A percentile compares a stretch with the other conserved stretches of the same genome.
Conservation (phyloP, 2,329 filamentous ascomycete species). For the Ophiostoma australiae region DNA sequence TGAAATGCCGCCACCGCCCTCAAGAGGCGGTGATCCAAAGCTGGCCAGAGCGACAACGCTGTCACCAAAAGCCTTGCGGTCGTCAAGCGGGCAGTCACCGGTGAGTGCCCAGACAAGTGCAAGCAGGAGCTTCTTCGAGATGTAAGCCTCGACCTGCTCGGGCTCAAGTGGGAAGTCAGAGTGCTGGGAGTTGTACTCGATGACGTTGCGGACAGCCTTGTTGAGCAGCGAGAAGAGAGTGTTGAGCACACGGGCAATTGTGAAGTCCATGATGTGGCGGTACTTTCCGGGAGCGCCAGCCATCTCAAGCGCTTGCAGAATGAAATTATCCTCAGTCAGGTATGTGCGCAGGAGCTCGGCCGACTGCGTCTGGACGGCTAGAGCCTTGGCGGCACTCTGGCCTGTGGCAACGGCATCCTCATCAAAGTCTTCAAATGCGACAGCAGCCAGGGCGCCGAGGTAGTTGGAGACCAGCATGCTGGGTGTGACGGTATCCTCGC, state of each 20-base stretch:
- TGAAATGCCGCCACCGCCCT: constrained; percentile 52
- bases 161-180: constrained; percentile 87
- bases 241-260: constrained; percentile 79
- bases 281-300: constrained; percentile 67
- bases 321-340: constrained; percentile 73
- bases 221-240: constrained; percentile 94
- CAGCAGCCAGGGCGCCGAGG: constrained; percentile 72
- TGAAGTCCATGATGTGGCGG: constrained; percentile 98
- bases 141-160: constrained; percentile 82
- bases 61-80: constrained; percentile 87
- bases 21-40: constrained; percentile 76
- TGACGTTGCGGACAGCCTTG: constrained; percentile 83
- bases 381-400: constrained; percentile 69
- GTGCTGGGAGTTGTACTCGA: constrained; percentile 95
- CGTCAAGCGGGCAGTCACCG: constrained; percentile 82
- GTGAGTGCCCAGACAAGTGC: constrained; percentile 93
- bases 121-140: constrained; percentile 89
- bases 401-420: constrained; percentile 74
- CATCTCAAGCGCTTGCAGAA: constrained; percentile 69
- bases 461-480: constrained; percentile 93
- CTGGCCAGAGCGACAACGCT: constrained; percentile 75
- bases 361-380: constrained; percentile 72
- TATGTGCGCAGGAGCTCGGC: constrained; percentile 73
- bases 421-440: constrained; percentile 90
- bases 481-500: constrained; percentile 90